phyloP scores from a whole-genome alignment of 495 filamentous ascomycete species.

The Hypoxylon cercidicola region DNA sequence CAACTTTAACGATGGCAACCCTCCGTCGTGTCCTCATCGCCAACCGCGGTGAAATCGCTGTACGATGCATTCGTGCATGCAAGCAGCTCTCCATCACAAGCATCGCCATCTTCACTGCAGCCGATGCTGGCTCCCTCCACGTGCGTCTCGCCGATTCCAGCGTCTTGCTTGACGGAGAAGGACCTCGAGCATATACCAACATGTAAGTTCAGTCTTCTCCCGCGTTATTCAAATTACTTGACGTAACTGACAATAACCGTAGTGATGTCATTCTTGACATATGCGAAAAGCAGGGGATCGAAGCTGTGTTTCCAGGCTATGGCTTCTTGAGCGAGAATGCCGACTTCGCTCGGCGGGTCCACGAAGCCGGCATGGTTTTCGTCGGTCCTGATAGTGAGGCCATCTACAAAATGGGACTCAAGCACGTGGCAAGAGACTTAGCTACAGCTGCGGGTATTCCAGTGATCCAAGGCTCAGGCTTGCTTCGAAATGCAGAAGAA shows the following conservation, averaged over 20 bases:
- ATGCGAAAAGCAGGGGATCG: conserved; percentile 19
- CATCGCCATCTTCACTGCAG: conserved; percentile 65
- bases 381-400: conserved; percentile 63
- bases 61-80: conserved; percentile 56
- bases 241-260: conserved; percentile 12
- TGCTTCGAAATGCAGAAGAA: conserved; percentile 22
- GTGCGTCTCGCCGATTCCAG: conserved; percentile 63
- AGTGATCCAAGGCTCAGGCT: conserved; percentile 33
- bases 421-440: conserved; percentile 63
- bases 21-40: conserved; percentile 43
- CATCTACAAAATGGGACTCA: conserved; percentile 67
- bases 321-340: conserved; percentile 68
- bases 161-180: conserved; percentile 44
- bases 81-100: conserved; percentile 57
- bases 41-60: conserved; percentile 71
- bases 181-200: conserved; percentile 34
- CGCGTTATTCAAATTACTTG: neutral
- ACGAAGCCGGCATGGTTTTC: conserved; percentile 62
- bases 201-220: conserved; percentile 23
- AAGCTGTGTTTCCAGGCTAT: conserved; percentile 45
- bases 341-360: conserved; percentile 61
- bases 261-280: conserved; percentile 40
- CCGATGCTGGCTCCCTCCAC: conserved; percentile 66
- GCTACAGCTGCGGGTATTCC: conserved; percentile 31
- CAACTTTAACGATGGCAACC: conserved; percentile 11